Base-by-base conservation (phyloP, 345 rosid species). In the Litchi chinensis region DNA sequence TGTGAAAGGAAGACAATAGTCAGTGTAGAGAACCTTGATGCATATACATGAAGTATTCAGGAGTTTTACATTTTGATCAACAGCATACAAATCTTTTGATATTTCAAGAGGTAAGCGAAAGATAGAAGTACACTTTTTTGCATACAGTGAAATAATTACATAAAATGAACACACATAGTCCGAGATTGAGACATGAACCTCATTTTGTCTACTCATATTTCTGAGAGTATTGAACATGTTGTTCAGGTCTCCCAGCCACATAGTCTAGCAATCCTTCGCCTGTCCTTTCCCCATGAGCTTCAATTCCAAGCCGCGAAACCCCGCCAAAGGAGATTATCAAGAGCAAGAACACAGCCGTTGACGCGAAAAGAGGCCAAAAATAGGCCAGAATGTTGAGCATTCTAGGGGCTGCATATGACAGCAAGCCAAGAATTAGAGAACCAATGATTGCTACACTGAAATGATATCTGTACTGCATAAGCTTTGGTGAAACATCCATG, bases 311-410 rank as follows among this genome's bases (percentile, higher is more conserved):
- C 67, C 76, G 87, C 3, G 96, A 85, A 76, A 89, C 77, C 54
- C 98, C 95, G 22, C 97, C 96, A 46, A 91, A 91, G 64, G 88
- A 86, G 40, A 85, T 16, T 32, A 91, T 86, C 57, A 83, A 60
- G 44, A 87, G 86, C 80, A 90, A 64, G 76, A 95, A 89, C 43
- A 90, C 93, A 0, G 94, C 70, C 0, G 99, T 93, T 26, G 98
- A 95, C 13, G 94, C 99, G 32, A 93, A 80, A 79, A 95, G 96
- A 81, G 98, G 99, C 97, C 93, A 89, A 81, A 93, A 93, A 78
- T 84, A 93, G 24, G 90, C 82, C 56, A 95, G 76, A 79, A 92
- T 79, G 79, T 81, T 64, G 74, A 91, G 56, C 19, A 92, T 26
- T n/a, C 91, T 82, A 0, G 99, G 97, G 54, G 94, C 90, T 62